Conservation (phyloP, 1,139 yeast species). For the Zhuliangozyma parablackwelliae region DNA sequence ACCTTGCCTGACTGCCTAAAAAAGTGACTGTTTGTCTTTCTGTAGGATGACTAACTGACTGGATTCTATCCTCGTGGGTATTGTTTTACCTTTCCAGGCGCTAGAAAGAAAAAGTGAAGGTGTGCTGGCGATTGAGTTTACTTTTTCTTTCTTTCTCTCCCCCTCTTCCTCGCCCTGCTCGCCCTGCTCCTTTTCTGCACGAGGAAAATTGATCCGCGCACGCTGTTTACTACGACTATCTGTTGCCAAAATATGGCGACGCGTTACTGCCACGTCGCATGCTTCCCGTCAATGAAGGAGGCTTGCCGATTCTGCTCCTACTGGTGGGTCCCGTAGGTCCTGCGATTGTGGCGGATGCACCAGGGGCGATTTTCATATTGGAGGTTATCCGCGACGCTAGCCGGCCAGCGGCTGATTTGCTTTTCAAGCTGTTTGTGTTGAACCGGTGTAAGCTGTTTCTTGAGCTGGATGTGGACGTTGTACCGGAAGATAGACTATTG, state of each 20-base stretch:
- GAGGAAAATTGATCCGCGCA: too few relatives aligned
- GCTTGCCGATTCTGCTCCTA: conserved; percentile 4
- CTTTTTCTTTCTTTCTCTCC: too few relatives aligned
- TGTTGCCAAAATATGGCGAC: conserved; percentile 9
- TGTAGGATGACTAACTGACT: too few relatives aligned
- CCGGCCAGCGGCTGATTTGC: conserved; percentile 9
- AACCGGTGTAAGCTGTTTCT: conserved; percentile 3
- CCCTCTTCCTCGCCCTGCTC: too few relatives aligned
- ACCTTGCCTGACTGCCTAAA: too few relatives aligned
- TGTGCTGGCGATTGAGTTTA: too few relatives aligned
- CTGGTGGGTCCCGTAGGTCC: background rate
- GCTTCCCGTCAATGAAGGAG: conserved; percentile 8
- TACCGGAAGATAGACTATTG: conserved; percentile 2
- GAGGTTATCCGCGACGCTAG: conserved; percentile 13
- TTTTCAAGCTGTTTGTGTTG: background rate
- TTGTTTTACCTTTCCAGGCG: too few relatives aligned
- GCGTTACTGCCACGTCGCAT: conserved; percentile 4
- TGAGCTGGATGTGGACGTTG: conserved; percentile 4
- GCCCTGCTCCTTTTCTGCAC: too few relatives aligned
- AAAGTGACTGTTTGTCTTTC: too few relatives aligned
- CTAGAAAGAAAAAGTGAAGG: too few relatives aligned
- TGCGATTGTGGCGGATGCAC: conserved; percentile 3
- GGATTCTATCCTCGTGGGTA: too few relatives aligned
- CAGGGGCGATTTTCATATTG: conserved; percentile 9
- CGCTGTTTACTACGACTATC: too few relatives aligned